phyloP scores from a whole-genome alignment of 495 filamentous ascomycete genomes.

The Lasiosphaeriaceae sp. region DNA sequence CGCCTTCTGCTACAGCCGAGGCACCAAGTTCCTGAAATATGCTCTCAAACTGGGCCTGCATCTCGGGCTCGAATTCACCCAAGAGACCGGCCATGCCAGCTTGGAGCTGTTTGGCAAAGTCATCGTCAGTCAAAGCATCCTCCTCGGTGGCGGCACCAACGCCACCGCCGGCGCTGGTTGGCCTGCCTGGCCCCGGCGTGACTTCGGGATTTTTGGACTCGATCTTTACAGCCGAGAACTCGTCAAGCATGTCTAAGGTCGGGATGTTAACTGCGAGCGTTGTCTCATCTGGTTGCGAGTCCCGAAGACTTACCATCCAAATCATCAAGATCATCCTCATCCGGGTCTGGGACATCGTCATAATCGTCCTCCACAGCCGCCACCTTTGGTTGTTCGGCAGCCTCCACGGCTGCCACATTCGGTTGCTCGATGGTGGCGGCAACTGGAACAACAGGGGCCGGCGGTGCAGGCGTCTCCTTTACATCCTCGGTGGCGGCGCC shows the following conservation, averaged over 20 bases:
- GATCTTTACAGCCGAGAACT: constrained; percentile 64
- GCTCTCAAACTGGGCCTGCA: constrained; percentile 80
- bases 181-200: constrained; percentile 38
- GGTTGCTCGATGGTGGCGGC: not conserved
- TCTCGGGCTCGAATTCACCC: constrained; percentile 70
- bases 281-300: no score
- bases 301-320: constrained; percentile 64
- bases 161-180: constrained; percentile 16
- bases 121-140: constrained; percentile 54
- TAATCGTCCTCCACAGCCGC: constrained; percentile 12
- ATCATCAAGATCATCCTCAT: constrained; percentile 87
- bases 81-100: constrained; percentile 82
- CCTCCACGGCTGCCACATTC: not conserved
- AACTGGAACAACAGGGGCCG: no score
- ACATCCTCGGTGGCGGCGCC: constrained; percentile 9
- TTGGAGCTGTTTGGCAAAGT: constrained; percentile 80
- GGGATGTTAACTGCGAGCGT: constrained; percentile 5
- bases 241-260: constrained; percentile 76
- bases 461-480: not conserved
- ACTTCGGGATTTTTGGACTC: constrained; percentile 43
- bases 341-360: constrained; percentile 65
- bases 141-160: constrained; percentile 8
- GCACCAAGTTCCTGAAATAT: constrained; percentile 74
- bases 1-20: constrained; percentile 22
- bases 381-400: not conserved